A percentile compares a stretch with the other conserved stretches of the same genome.
Evolutionary conservation across 2,329 filamentous ascomycete species (phyloP).

Genomic region (Parascedosporium putredinis): DNA sequence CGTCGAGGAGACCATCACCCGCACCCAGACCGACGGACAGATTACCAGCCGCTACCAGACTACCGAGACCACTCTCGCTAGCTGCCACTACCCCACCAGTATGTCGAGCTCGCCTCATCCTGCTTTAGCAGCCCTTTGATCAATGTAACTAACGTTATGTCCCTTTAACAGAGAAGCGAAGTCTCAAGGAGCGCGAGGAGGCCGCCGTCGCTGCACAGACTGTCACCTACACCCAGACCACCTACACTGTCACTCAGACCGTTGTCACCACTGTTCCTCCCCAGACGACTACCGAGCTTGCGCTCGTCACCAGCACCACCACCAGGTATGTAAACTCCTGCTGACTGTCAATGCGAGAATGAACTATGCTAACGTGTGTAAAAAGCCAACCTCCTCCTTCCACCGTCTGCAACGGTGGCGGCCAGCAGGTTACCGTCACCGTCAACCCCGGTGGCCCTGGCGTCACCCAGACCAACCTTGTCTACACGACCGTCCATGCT

Average conservation of each 20-base stretch:
- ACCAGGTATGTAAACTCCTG: constrained; percentile 13
- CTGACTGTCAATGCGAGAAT: background rate
- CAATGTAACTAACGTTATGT: background rate
- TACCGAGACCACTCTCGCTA: constrained; percentile 21
- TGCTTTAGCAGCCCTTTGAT: background rate
- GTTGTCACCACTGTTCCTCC: constrained; percentile 21
- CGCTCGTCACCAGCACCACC: constrained; percentile 20
- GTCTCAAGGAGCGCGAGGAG: constrained; percentile 11
- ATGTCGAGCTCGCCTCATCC: constrained; percentile 2
- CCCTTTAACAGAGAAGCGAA: constrained; percentile 6
- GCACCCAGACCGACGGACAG: constrained; percentile 22
- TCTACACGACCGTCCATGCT: constrained; percentile 23
- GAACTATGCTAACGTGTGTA: background rate
- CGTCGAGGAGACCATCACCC: constrained; percentile 19
- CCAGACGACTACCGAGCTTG: constrained; percentile 23
- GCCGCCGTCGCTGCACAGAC: constrained; percentile 22
- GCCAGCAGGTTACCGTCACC: constrained; percentile 15
- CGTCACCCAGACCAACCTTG: constrained; percentile 23
- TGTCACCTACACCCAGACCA: constrained; percentile 26
- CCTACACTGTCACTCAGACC: constrained; percentile 24
- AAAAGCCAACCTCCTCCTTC: constrained; percentile 20
- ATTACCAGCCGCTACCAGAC: constrained; percentile 22
- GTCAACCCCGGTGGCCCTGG: constrained; percentile 22
- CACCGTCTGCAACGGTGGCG: constrained; percentile 21
- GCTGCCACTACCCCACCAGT: constrained; percentile 23